Percentiles rank a stretch among this genome's conserved stretches.
phyloP scores from a whole-genome alignment of 2,329 filamentous ascomycete genomes.

The Ophiosphaerella narmari region DNA sequence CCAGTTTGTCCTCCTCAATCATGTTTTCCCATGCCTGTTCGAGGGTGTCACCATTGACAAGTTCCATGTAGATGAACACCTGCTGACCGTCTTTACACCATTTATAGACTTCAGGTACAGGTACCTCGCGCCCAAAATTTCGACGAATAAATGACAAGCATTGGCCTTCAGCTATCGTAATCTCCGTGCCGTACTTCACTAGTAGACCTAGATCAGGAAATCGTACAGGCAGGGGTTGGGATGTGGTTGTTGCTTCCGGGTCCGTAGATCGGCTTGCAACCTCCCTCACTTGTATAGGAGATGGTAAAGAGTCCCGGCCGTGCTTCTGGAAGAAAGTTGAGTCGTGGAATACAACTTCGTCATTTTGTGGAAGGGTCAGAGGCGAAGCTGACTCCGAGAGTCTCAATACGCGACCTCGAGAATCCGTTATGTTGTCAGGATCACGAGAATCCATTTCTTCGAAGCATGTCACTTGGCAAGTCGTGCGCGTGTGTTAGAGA shows the following conservation, averaged over 20 bases:
- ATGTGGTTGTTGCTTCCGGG: conserved; percentile 5
- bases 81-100: conserved; percentile 17
- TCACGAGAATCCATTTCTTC: no score
- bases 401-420: no score
- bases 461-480: no score
- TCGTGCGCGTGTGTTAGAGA: no score
- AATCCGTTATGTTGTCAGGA: no score
- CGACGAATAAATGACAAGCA: conserved; percentile 12
- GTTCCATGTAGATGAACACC: conserved; percentile 27
- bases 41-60: conserved; percentile 17
- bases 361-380: no score
- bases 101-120: conserved; percentile 24
- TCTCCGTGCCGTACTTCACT: conserved; percentile 19
- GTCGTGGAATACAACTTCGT: conserved; percentile 6
- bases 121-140: conserved; percentile 10
- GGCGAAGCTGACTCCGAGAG: no score
- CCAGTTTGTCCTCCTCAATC: conserved; percentile 6
- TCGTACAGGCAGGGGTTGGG: conserved; percentile 10
- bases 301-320: conserved; percentile 12
- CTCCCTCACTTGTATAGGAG: conserved; percentile 15
- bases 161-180: conserved; percentile 15
- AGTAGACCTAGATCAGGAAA: conserved; percentile 13
- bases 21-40: conserved; percentile 17
- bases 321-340: conserved; percentile 16
- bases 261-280: conserved; percentile 13